Percentiles rank a stretch among this genome's conserved stretches.
Conservation (phyloP, 495 filamentous ascomycete species). For the Podospora pseudopauciseta region DNA sequence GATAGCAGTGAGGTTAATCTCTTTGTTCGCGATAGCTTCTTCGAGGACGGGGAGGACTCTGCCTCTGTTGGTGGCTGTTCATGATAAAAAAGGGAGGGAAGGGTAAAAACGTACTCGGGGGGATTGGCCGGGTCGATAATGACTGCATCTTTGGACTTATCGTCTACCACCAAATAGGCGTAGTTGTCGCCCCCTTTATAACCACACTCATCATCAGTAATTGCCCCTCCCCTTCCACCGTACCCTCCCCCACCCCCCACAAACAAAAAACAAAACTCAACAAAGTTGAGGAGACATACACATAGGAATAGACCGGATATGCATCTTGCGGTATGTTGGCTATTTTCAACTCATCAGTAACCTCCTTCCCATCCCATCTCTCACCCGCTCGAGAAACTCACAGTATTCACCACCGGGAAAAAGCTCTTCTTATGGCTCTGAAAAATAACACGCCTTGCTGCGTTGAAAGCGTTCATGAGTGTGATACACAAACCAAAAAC, state of each 20-base stretch:
- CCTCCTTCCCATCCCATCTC: too few relatives aligned
- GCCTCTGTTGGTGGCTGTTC: not conserved
- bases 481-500: constrained; percentile 6
- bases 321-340: constrained; percentile 61
- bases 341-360: constrained; percentile 13
- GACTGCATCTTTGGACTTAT: constrained; percentile 82
- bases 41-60: constrained; percentile 82
- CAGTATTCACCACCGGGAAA: not conserved
- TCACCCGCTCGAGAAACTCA: not conserved
- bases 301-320: constrained; percentile 97
- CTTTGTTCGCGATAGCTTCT: constrained; percentile 62
- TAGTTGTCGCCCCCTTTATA: constrained; percentile 75
- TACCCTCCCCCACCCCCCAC: too few relatives aligned
- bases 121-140: constrained; percentile 95
- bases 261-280: too few relatives aligned
- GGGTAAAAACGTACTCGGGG: constrained; percentile 62
- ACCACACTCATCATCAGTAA: constrained; percentile 66
- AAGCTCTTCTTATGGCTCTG: not conserved
- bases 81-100: not conserved
- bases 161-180: constrained; percentile 91
- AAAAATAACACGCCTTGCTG: constrained; percentile 22
- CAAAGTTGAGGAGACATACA: constrained; percentile 56
- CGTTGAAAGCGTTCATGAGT: constrained; percentile 32
- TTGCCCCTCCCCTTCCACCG: not conserved
- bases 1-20: constrained; percentile 81